Base-by-base conservation (phyloP, 345 rosid genomes). In the Hibiscus trionum region DNA sequence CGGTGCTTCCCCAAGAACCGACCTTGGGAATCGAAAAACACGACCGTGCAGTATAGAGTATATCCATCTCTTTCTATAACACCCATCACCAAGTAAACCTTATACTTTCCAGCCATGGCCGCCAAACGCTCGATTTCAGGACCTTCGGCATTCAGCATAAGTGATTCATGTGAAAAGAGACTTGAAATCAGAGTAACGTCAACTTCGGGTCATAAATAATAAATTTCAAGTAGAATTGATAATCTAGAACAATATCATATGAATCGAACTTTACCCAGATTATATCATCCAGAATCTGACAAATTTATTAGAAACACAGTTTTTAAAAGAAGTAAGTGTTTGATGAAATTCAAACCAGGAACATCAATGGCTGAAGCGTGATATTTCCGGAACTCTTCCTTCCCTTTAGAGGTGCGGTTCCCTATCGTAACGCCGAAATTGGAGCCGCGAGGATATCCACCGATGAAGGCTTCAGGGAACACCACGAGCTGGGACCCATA, bases 11-110 rank as follows among this genome's bases (percentile, higher is more conserved):
- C 96, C 47, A 94, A 84, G 85, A 84, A 91, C 77, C 42, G 86
- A 64, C 97, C 96, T 73, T 85, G 92, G 55, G 90, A 74, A 75
- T 90, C 95, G 73, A 94, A 94, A 85, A 91, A 91, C 61, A 94
- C 76, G 37, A 90, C 84, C 0, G 91, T 81, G 60, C 98, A 94
- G 73, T 94, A 67, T 31, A 94, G 74, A 11, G 98, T 94, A 75
- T 94, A 90, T 52, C 95, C 97, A 76, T 94, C 97, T 82, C 90
- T 90, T 82, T 94, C 98, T 27, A 94, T 88, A 79, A 86, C 97
- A 77, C 95, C 96, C 95, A 94, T 91, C 8, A 94, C 96, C 74
- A 94, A 75, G 69, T 82, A 90, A 4, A 88, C 96, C 83, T 86
- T 88, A 67, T 91, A 88, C 76, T 90, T 90, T 47, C 89, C 91